Evolutionary conservation across 2,329 filamentous ascomycete genomes (phyloP).

Genomic region (Hawksworthiomyces lignivorus): DNA sequence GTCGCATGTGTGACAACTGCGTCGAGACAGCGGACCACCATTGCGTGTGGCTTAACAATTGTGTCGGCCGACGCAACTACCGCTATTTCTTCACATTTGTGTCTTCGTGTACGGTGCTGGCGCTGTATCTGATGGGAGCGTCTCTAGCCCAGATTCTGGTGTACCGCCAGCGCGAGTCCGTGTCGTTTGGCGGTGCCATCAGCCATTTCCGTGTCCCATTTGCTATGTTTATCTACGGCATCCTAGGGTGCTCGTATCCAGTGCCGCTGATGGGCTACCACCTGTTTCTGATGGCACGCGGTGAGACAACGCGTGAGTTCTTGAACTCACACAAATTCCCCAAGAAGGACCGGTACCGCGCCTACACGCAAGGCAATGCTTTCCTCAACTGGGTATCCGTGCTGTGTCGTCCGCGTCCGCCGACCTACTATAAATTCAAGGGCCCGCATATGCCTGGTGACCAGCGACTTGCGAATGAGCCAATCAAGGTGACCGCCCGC

Average conservation of each 20-base stretch:
- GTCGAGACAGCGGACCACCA: conserved; percentile 97
- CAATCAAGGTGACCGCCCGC: conserved; percentile 24
- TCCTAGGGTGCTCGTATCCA: conserved; percentile 71
- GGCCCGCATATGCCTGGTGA: conserved; percentile 68
- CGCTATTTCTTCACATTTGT: conserved; percentile 96
- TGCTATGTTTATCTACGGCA: conserved; percentile 78
- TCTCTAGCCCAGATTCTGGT: conserved; percentile 74
- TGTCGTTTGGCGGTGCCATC: conserved; percentile 63
- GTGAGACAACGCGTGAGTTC: conserved; percentile 93
- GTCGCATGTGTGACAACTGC: conserved; percentile 93
- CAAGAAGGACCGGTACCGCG: conserved; percentile 83
- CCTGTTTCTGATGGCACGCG: conserved; percentile 79
- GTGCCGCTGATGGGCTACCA: conserved; percentile 81
- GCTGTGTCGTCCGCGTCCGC: conserved; percentile 72
- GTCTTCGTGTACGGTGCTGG: conserved; percentile 66
- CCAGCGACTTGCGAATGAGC: conserved; percentile 61
- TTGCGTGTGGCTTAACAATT: conserved; percentile 99
- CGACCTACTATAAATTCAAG: conserved; percentile 88
- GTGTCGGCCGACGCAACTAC: conserved; percentile 93
- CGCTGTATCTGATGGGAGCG: conserved; percentile 66
- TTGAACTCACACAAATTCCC: conserved; percentile 93
- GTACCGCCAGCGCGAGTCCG: conserved; percentile 55
- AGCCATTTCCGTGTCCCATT: conserved; percentile 70
- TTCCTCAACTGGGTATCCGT: conserved; percentile 76
- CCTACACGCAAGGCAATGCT: conserved; percentile 72